Evolutionary conservation across 2,329 filamentous ascomycete species (phyloP), one percentile per base, ranked within the genome.

Genomic region (Diaporthe humulicola): DNA sequence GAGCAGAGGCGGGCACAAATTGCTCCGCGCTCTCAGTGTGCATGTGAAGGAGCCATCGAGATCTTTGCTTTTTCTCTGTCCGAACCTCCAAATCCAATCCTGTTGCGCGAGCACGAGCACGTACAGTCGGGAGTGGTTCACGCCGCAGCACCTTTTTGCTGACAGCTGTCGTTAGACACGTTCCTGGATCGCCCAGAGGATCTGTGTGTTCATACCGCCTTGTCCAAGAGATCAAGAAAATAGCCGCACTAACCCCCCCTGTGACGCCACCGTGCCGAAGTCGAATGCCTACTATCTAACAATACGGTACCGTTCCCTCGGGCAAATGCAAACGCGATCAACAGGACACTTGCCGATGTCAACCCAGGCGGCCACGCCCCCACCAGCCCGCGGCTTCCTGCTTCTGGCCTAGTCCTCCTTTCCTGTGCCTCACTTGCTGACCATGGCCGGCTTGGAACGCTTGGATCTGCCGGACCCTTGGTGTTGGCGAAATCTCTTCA

Each of bases 141-240:
- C 45, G 64, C 45, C 45, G 45, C n/a, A 22, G 64, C 64, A 52
- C 64, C 14, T 54, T 28, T 8, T 69, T 40, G 64, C 48, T 69
- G 64, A 71, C 42, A 71, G 52, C 17, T 28, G 38, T 57, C 17
- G 56, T 60, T 28, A 38, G 66, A 45, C 61, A 42, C 33, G 74
- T 75, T 75, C 74, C 74, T 76, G 72, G 71, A 71, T 74, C n/a
- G 57, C 56, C 42, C 58, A 71, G 71, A 40, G 30, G 50, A 64
- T 67, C 45, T 66, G 58, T 42, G 33, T 67, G 72, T 30, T 42
- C 40, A 61, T 71, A 69, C 38, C 71, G 50, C n/a, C 48, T 67
- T 64, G 28, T 61, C 74, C 48, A 50, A 33, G 30, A 50, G 60
- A 64, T 22, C 64, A 56, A 38, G n/a, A 57, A 36, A 28, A 40